These are phyloP conservation scores for Mycena citricolor DNA, from an alignment of 1,284 basidiomycete species.

Conservation along the genomic window DNA sequence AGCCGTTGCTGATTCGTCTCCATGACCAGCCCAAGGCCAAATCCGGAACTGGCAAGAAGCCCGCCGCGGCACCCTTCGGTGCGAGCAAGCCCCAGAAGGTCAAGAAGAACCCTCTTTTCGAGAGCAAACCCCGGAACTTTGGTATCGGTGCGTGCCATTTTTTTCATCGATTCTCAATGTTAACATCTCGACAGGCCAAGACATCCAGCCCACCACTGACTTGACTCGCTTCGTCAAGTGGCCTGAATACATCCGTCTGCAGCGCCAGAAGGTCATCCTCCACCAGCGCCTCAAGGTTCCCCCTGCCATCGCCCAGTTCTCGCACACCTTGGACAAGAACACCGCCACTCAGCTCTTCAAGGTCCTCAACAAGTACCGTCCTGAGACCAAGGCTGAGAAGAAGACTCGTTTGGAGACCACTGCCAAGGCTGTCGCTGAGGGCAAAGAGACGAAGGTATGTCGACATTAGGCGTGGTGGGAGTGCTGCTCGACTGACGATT, in stretches of 20 bases:
- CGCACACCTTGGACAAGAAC: conserved; percentile 99
- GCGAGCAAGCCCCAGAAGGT: conserved; percentile 74
- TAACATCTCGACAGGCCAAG: conserved; percentile 67
- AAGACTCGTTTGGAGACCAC: conserved; percentile 85
- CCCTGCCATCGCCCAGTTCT: conserved; percentile 97
- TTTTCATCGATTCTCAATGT: neutral
- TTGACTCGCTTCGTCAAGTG: conserved; percentile 99
- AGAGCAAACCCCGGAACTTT: conserved; percentile 88
- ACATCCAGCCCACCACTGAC: conserved; percentile 89
- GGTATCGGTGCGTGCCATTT: conserved; percentile 76
- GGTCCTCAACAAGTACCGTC: conserved; percentile 95
- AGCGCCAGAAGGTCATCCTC: conserved; percentile 98
- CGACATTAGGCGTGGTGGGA: too few species aligned
- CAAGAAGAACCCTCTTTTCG: conserved; percentile 96
- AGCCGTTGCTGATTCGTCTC: conserved; percentile 72
- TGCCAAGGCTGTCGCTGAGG: conserved; percentile 77
- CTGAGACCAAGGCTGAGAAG: conserved; percentile 97
- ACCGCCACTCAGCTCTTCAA: conserved; percentile 98
- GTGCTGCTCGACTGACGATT: conserved; percentile 52
- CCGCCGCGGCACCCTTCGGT: conserved; percentile 74
- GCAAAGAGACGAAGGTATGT: conserved; percentile 51
- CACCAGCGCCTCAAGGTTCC: conserved; percentile 98
- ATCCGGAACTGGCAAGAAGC: conserved; percentile 73
- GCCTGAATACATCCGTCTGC: conserved; percentile 98
- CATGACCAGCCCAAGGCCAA: conserved; percentile 84